Base-by-base conservation (phyloP, 768 basidiomycete genomes). In the Lentinula detonsa region DNA sequence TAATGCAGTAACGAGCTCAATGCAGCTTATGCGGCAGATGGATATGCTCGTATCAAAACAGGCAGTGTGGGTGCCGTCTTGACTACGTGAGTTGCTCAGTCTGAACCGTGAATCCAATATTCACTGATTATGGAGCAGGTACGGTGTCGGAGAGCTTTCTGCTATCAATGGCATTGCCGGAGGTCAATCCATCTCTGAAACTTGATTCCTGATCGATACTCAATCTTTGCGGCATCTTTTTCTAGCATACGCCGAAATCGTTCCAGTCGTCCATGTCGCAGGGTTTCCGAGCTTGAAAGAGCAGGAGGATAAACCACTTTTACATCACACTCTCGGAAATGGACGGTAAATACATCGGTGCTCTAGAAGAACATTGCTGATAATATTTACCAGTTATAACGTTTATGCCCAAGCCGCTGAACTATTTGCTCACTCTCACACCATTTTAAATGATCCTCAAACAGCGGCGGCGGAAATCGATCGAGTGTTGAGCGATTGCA, bases 241-340 rank as follows among this genome's bases (percentile, higher is more conserved):
- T 31, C 0, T 39, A 88, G 88, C 88, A 13, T 87, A 87, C 69
- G 86, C 93, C 40, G 94, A 97, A 72, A 89, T 91, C 77, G 86
- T 97, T 4, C 95, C 94, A 5, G 82, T 96, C 1, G 76, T 96
- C 8, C 94, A 96, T 67, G 80, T 97, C 56, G 95, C 88, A 23
- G 94, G 95, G 39, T 84, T 83, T 1, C 93, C 94, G 1, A 87
- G 83, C 66, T 91, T 88, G 5, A 65, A 73, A 13, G 85, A 94
- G 65, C 88, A 93, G 66, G 85, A 84, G 71, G 73, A 74, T 31
- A 84, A 83, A 53, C 87, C 91, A 2, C 75, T 94, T 70, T 79
- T 96, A 35, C 94, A 95, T 66, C 94, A 95, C 66, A 94, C 93
- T 0, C 82, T 95, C 11, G 93, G 93, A 43, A 88, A 94, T 65